Evolutionary conservation across 2,329 filamentous ascomycete species (phyloP).

Genomic region (Hortaea werneckii): DNA sequence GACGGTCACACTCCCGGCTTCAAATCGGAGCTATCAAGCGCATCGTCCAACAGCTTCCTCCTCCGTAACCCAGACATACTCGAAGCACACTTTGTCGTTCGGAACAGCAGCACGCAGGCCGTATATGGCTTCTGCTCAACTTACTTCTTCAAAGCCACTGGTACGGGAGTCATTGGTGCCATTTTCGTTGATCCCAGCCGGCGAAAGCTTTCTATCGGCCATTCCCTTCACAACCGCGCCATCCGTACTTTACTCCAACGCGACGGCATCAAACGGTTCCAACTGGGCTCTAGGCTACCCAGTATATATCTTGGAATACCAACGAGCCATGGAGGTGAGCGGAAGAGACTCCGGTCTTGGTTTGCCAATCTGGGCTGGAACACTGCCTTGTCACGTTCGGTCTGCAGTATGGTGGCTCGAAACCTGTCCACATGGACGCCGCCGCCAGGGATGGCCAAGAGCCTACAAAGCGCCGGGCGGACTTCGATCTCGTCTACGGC

Average conservation of each 20-base stretch:
- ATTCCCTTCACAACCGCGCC: conserved; percentile 78
- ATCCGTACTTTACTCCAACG: conserved; percentile 64
- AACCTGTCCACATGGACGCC: conserved; percentile 64
- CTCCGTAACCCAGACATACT: conserved; percentile 60
- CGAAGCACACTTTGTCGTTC: conserved; percentile 81
- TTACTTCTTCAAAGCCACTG: conserved; percentile 62
- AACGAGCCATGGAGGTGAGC: conserved; percentile 49
- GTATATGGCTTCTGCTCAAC: conserved; percentile 89
- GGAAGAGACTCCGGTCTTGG: conserved; percentile 60
- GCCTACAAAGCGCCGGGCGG: conserved; percentile 62
- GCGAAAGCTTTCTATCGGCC: conserved; percentile 79
- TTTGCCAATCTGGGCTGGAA: conserved; percentile 90
- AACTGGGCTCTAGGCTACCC: conserved; percentile 70
- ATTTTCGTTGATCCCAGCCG: conserved; percentile 84
- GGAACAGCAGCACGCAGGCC: conserved; percentile 84
- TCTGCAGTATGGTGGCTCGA: conserved; percentile 63
- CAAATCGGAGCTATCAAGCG: conserved; percentile 57
- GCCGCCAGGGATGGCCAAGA: conserved; percentile 66
- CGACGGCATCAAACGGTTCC: conserved; percentile 65
- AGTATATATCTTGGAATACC: conserved; percentile 83
- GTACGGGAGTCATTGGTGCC: conserved; percentile 67
- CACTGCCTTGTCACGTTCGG: conserved; percentile 49
- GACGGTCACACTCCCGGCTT: conserved; percentile 56
- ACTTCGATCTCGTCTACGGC: conserved; percentile 76
- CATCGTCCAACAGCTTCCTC: conserved; percentile 66